These are phyloP conservation scores for Aspergillus unguis DNA, from an alignment of 2,329 filamentous ascomycete genomes.

Conservation along the genomic window DNA sequence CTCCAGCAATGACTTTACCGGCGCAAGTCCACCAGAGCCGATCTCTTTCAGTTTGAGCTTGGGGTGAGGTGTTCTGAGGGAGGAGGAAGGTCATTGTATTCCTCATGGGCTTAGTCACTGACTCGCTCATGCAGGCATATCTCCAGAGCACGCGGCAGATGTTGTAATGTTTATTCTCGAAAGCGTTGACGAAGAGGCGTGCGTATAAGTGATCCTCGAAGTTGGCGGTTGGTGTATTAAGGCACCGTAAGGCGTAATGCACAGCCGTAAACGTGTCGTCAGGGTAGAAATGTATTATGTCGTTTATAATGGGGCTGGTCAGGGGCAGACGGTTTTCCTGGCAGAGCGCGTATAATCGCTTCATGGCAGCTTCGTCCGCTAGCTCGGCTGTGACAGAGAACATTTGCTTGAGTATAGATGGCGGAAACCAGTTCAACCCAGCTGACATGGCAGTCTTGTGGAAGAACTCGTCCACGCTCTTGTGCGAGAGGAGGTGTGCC, in stretches of 20 bases:
- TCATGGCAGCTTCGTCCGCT: constrained; percentile 25
- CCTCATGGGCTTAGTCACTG: constrained; percentile 35
- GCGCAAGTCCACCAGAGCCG: constrained; percentile 24
- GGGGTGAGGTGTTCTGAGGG: constrained; percentile 19
- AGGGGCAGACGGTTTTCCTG: constrained; percentile 26
- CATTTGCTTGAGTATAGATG: constrained; percentile 37
- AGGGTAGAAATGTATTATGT: constrained; percentile 27
- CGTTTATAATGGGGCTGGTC: constrained; percentile 27
- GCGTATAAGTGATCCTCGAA: constrained; percentile 30
- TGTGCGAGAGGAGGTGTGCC: constrained; percentile 32
- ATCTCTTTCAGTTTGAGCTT: constrained; percentile 8
- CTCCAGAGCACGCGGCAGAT: constrained; percentile 47
- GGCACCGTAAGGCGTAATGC: constrained; percentile 21
- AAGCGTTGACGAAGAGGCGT: constrained; percentile 43
- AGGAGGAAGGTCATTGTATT: constrained; percentile 31
- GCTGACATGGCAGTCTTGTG: constrained; percentile 35
- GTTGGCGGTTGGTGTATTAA: constrained; percentile 16
- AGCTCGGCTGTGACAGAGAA: constrained; percentile 30
- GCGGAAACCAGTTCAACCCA: constrained; percentile 37
- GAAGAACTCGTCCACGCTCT: constrained; percentile 37
- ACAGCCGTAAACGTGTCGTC: constrained; percentile 24
- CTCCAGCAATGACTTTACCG: constrained; percentile 35
- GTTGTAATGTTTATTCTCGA: constrained; percentile 38
- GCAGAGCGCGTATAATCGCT: constrained; percentile 32
- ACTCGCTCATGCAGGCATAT: constrained; percentile 43